phyloP scores from a whole-genome alignment of 257 asterid genomes.

The Paraleonurus japonicus region DNA sequence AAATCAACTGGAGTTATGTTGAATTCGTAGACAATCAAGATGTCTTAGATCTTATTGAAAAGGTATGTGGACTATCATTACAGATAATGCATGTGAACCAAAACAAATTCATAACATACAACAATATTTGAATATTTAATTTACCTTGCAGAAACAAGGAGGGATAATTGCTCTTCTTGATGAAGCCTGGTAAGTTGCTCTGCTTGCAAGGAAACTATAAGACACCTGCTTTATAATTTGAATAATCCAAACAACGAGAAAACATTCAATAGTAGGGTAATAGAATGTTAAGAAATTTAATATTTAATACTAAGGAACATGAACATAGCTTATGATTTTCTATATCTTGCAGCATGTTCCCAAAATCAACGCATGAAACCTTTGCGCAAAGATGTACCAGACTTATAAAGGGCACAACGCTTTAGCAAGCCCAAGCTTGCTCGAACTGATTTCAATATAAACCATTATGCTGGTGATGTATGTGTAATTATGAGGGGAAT shows the following conservation, averaged over 20 bases:
- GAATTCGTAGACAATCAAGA: constrained; percentile 97
- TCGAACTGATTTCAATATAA: constrained; percentile 77
- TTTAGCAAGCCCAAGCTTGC: constrained; percentile 96
- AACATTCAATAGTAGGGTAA: background rate
- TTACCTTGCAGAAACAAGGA: constrained; percentile 82
- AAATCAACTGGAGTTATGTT: constrained; percentile 94
- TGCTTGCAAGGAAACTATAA: background rate
- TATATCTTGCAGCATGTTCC: constrained; percentile 83
- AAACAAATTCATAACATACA: constrained; percentile 16
- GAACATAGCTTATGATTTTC: constrained; percentile 28
- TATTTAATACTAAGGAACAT: background rate
- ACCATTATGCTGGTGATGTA: constrained; percentile 98
- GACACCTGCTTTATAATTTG: constrained; percentile 16
- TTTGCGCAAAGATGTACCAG: constrained; percentile 96
- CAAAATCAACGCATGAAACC: constrained; percentile 94
- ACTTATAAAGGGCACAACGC: constrained; percentile 81
- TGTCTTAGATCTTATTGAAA: constrained; percentile 90
- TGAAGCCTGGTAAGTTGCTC: constrained; percentile 83
- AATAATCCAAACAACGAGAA: background rate
- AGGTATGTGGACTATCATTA: constrained; percentile 45
- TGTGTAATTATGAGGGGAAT: constrained; percentile 21
- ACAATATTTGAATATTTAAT: constrained; percentile 15
- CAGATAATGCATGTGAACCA: background rate
- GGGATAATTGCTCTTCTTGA: constrained; percentile 96
- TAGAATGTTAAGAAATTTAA: background rate